Conservation (phyloP, 495 filamentous ascomycete genomes). For the Pyronema domesticum region DNA sequence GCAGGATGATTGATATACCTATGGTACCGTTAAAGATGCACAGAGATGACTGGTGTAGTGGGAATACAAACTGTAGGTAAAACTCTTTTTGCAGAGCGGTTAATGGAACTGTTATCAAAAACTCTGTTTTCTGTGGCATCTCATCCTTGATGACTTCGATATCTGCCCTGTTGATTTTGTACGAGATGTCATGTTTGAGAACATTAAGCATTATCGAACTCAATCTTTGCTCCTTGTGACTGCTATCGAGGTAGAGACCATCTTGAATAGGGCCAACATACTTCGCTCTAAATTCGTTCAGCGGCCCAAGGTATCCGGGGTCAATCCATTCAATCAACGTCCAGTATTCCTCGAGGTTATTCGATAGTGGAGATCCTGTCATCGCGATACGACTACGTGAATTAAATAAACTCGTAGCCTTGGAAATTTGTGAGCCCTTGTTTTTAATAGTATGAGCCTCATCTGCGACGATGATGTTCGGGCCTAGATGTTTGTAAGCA, state of each 20-base stretch:
- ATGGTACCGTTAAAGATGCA: not conserved
- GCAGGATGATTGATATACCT: not conserved
- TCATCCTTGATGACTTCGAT: constrained; percentile 44
- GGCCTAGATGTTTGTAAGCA: constrained; percentile 24
- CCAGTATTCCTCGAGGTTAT: constrained; percentile 67
- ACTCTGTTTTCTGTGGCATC: constrained; percentile 61
- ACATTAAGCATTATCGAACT: constrained; percentile 48
- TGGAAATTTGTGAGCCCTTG: constrained; percentile 31
- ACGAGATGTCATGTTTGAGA: constrained; percentile 51
- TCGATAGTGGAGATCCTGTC: constrained; percentile 73
- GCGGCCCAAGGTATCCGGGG: constrained; percentile 49
- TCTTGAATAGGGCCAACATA: constrained; percentile 56
- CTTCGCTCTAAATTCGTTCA: constrained; percentile 43
- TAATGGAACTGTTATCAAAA: constrained; percentile 54
- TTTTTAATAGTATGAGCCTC: constrained; percentile 77
- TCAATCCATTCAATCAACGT: constrained; percentile 79
- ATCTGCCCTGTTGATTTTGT: constrained; percentile 58
- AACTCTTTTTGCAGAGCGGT: constrained; percentile 44
- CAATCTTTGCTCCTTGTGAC: constrained; percentile 31
- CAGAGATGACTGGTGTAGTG: not conserved
- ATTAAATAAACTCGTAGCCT: constrained; percentile 37
- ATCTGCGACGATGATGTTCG: constrained; percentile 68
- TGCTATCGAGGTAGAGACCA: constrained; percentile 43
- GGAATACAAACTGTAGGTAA: constrained; percentile 40
- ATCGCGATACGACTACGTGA: constrained; percentile 64